phyloP scores from a whole-genome alignment of 108 stramenopile genomes.

The Pelagomonas calceolata region DNA sequence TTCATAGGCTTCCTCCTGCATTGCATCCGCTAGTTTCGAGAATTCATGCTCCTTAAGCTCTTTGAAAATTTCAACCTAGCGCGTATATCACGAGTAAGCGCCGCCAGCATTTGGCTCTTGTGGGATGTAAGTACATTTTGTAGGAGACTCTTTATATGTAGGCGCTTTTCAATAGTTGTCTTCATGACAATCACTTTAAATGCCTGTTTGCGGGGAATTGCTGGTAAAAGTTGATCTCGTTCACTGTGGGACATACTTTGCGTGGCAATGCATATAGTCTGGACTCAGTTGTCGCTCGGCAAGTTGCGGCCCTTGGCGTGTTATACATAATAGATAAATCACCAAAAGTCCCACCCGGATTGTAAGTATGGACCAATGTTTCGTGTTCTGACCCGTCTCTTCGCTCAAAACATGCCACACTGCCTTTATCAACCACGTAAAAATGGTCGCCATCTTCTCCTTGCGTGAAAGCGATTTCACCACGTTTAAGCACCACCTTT shows the following conservation, averaged over 20 bases:
- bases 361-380: constrained; percentile 21
- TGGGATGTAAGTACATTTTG: neutral
- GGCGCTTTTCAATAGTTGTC: constrained; percentile 27
- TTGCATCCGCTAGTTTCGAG: constrained; percentile 42
- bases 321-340: constrained; percentile 52
- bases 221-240: constrained; percentile 15
- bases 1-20: constrained; percentile 29
- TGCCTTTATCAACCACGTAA: constrained; percentile 41
- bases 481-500: constrained; percentile 32
- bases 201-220: no score
- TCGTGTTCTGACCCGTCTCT: constrained; percentile 11
- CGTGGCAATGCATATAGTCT: constrained; percentile 42
- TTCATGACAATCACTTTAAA: constrained; percentile 37
- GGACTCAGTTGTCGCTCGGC: constrained; percentile 21
- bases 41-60: constrained; percentile 43
- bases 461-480: constrained; percentile 37
- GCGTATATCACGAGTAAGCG: neutral
- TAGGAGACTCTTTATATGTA: constrained; percentile 30
- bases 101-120: no score
- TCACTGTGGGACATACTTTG: constrained; percentile 26
- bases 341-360: constrained; percentile 39
- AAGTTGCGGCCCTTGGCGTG: constrained; percentile 22
- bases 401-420: constrained; percentile 18
- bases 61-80: constrained; percentile 35
- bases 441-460: constrained; percentile 53